These are phyloP conservation scores for Astrothelium subdiscretum DNA, from an alignment of 495 filamentous ascomycete species.

Conservation along the genomic window DNA sequence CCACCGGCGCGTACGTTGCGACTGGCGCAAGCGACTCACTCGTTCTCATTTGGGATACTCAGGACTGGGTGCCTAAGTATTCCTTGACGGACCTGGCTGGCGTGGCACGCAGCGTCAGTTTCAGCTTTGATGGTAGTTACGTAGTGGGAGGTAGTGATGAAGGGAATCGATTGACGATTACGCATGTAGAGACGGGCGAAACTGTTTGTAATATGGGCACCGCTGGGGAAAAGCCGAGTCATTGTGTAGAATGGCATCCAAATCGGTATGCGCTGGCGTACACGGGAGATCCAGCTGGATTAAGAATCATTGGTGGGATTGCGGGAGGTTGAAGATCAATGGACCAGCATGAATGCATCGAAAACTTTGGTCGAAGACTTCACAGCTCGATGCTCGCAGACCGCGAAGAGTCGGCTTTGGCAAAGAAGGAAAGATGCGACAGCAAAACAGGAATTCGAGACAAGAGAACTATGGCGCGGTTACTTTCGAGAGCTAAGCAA, in stretches of 20 bases:
- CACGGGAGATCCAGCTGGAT: conserved; percentile 63
- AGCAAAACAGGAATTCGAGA: no score
- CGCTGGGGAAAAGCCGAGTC: conserved; percentile 32
- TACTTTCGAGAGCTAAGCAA: no score
- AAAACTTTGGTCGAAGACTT: no score
- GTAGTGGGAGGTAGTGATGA: conserved; percentile 79
- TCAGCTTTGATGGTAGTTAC: conserved; percentile 84
- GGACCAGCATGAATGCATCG: no score
- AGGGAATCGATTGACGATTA: conserved; percentile 41
- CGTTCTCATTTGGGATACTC: conserved; percentile 83
- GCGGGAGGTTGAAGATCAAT: not conserved
- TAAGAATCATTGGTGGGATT: conserved; percentile 63
- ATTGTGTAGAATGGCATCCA: conserved; percentile 77
- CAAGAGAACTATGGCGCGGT: no score
- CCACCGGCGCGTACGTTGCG: conserved; percentile 69
- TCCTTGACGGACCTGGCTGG: conserved; percentile 64
- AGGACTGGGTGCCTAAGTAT: conserved; percentile 78
- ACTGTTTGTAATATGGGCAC: conserved; percentile 70
- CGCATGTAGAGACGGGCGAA: conserved; percentile 82
- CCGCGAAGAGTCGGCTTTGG: no score
- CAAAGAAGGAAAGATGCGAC: no score
- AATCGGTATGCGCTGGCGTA: conserved; percentile 82
- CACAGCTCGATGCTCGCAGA: no score
- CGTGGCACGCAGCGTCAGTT: conserved; percentile 72
- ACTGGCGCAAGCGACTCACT: conserved; percentile 83